Percentiles rank a stretch among this genome's conserved stretches.
Conservation (phyloP, 2,329 filamentous ascomycete genomes). For the Akanthomyces lecanii region DNA sequence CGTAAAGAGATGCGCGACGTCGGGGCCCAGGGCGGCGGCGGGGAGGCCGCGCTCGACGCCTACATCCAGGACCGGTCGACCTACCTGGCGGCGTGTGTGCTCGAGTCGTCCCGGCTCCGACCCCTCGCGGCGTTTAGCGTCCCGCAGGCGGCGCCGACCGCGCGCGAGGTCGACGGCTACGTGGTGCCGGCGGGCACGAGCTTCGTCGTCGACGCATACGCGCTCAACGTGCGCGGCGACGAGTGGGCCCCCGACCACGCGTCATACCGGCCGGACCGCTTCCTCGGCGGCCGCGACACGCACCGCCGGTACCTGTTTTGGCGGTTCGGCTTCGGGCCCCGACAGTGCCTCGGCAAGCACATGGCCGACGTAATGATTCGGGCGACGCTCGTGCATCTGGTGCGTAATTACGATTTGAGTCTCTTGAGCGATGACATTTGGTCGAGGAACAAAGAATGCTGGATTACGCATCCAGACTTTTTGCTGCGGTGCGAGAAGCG, state of each 20-base stretch:
- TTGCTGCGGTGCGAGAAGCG: no score
- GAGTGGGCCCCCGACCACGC: conserved; percentile 36
- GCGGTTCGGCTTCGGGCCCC: conserved; percentile 43
- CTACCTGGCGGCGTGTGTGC: conserved; percentile 32
- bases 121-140: conserved; percentile 25
- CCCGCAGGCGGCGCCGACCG: background rate
- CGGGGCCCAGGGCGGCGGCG: conserved; percentile 5
- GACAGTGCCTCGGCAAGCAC: conserved; percentile 40
- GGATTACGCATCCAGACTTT: no score
- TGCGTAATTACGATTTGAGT: background rate
- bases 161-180: conserved; percentile 28
- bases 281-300: conserved; percentile 20
- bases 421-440: no score
- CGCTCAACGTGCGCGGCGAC: conserved; percentile 36
- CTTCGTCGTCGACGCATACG: conserved; percentile 40
- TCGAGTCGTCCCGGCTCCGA: conserved; percentile 35
- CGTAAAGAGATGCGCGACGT: no score
- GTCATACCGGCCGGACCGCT: conserved; percentile 32
- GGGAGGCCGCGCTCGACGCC: conserved; percentile 15
- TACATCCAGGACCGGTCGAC: conserved; percentile 27
- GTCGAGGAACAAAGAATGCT: no score
- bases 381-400: background rate
- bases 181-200: conserved; percentile 34
- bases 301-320: conserved; percentile 36
- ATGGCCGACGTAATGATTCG: conserved; percentile 35